Evolutionary conservation across 495 filamentous ascomycete genomes (phyloP), one percentile per base, ranked within the genome.

Genomic region (Tirmania nivea): DNA sequence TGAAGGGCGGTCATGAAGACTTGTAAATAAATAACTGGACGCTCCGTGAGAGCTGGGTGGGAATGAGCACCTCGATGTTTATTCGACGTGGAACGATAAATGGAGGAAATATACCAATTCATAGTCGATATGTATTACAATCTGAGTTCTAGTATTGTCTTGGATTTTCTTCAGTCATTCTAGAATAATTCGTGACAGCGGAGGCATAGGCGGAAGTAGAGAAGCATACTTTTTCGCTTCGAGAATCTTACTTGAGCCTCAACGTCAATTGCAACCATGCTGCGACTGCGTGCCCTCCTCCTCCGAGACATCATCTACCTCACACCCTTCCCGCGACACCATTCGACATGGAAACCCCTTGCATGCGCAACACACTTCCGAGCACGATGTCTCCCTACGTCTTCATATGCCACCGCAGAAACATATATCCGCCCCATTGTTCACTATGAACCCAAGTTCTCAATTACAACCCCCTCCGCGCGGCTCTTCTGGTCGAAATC

Each of bases 1-100:
- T 96, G 64, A 71, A 78, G 10, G 90, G 90, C 19, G 67, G 72
- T 53, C 61, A 65, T 31, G 39, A 61, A 69, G 35, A 77, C 75
- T 67, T 73, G 76, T 66, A 74, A 78, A 64, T n/a, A 0, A 14
- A 14, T 19, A 47, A 9, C 19, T 47, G 4, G 42, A 6, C 14
- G 10, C 3, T 19, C 42, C 6, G 42, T 19, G 42, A 47, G 9
- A 47, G 42, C 19, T 6, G 42, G 42, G 19, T 47, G 42, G 10
- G 42, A 47, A 9, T 47, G 42, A 19, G 19, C 49, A 51, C 0
- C 19, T 1, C 2, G 14, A 8, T 19, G 17, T 51, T 25, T 21
- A 51, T 17, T 17, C 16, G 19, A 34, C 16, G 49, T 17, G 34
- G 49, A 31, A 19, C 34, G 49, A 17, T 51, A 31, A 10, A 51